Conservation (phyloP, 441 rosid species). For the Pelargonium cotyledonis region DNA sequence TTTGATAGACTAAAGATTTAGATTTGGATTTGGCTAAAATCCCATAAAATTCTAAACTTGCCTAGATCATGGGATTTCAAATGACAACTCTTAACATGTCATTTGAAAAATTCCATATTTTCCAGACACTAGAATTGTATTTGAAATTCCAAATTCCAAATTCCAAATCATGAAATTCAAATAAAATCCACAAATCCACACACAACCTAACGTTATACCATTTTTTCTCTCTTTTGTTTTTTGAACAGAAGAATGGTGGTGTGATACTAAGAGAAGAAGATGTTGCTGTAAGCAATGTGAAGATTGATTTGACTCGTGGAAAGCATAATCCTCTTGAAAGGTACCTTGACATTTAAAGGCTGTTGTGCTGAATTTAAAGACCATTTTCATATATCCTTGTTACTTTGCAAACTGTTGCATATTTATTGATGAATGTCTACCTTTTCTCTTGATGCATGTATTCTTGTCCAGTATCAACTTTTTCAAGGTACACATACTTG, state of each 20-base stretch:
- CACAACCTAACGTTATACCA: neutral
- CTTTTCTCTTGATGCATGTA: slow-evolving; percentile 20
- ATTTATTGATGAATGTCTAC: slow-evolving; percentile 15
- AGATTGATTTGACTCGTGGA: slow-evolving; percentile 90
- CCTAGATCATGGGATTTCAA: no score
- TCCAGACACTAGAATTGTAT: no score
- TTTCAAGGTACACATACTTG: slow-evolving; percentile 50
- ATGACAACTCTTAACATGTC: no score
- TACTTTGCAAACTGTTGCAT: slow-evolving; percentile 4
- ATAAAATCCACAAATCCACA: no score
- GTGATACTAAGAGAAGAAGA: slow-evolving; percentile 63
- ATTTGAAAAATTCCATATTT: no score
- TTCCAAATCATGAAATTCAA: no score
- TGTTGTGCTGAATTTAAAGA: neutral
- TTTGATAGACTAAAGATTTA: no score
- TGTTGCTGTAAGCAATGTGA: slow-evolving; percentile 67
- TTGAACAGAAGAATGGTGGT: slow-evolving; percentile 54
- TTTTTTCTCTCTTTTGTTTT: neutral
- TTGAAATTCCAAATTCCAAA: no score
- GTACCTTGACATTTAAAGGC: slow-evolving; percentile 27
- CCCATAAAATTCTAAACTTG: no score
- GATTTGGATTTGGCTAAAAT: no score
- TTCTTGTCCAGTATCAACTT: slow-evolving; percentile 66
- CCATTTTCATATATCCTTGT: slow-evolving; percentile 2
- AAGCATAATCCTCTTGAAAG: slow-evolving; percentile 77